These are phyloP conservation scores for Teratosphaeria pseudoeucalypti DNA, from an alignment of 2,329 filamentous ascomycete genomes.

Conservation along the genomic window DNA sequence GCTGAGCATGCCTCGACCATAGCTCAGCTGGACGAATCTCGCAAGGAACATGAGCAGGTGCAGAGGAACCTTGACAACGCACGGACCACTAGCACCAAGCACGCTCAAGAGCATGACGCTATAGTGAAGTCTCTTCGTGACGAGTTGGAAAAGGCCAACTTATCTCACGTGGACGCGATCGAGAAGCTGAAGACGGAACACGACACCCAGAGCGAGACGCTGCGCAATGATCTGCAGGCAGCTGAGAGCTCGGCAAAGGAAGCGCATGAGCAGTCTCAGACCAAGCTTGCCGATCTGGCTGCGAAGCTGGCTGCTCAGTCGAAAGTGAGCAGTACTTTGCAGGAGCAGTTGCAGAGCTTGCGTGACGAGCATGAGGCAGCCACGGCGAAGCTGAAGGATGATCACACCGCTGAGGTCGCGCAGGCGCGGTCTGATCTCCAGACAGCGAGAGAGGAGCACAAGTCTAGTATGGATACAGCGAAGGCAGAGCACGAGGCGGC, in stretches of 20 bases:
- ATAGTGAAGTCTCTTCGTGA: background rate
- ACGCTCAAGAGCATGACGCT: background rate
- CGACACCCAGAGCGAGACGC: background rate
- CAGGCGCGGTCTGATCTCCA: background rate
- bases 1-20: background rate
- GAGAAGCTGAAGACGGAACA: background rate
- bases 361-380: background rate
- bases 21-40: background rate
- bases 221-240: slow-evolving; percentile 4
- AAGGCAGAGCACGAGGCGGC: background rate
- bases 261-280: slow-evolving; percentile 11
- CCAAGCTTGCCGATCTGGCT: slow-evolving; percentile 19
- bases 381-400: background rate
- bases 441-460: slow-evolving; percentile 3
- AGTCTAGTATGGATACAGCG: background rate
- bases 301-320: slow-evolving; percentile 10
- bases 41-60: background rate
- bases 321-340: slow-evolving; percentile 5
- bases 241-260: slow-evolving; percentile 1
- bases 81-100: background rate
- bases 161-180: background rate
- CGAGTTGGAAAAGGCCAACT: background rate
- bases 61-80: background rate
- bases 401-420: background rate
- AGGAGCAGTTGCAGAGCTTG: slow-evolving; percentile 5